These are phyloP conservation scores for Phytophthora hybrid DNA, from an alignment of 352 stramenopile genomes.

Conservation along the genomic window DNA sequence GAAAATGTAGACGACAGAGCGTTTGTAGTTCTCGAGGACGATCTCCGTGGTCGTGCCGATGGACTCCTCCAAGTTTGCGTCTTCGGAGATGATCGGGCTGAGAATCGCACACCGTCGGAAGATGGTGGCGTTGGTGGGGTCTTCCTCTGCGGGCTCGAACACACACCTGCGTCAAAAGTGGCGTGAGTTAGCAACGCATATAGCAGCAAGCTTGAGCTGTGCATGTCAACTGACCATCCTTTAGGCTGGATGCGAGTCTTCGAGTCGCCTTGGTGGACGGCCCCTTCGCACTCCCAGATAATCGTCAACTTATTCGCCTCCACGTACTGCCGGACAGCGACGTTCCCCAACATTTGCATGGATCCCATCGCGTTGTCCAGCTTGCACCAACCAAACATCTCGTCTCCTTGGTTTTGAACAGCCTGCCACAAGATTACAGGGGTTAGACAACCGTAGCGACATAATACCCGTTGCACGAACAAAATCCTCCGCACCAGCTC, in stretches of 20 bases:
- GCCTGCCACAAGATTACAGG: slow-evolving; percentile 23
- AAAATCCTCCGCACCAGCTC: slow-evolving; percentile 36
- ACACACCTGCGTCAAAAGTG: slow-evolving; percentile 37
- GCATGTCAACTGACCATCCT: slow-evolving; percentile 47
- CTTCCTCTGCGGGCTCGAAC: slow-evolving; percentile 47
- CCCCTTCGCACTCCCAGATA: slow-evolving; percentile 57
- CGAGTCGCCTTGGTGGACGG: slow-evolving; percentile 31
- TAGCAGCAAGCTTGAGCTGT: not conserved
- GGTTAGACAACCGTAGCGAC: not conserved
- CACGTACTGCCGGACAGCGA: slow-evolving; percentile 53
- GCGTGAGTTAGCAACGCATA: not conserved
- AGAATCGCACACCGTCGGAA: slow-evolving; percentile 53
- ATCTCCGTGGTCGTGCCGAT: slow-evolving; percentile 49
- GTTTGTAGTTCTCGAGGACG: slow-evolving; percentile 46
- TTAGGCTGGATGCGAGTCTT: slow-evolving; percentile 50
- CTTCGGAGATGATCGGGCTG: slow-evolving; percentile 38
- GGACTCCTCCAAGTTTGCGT: slow-evolving; percentile 39
- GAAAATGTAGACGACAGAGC: slow-evolving; percentile 44
- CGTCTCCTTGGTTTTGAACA: slow-evolving; percentile 47
- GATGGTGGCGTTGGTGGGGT: slow-evolving; percentile 43
- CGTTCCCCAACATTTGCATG: slow-evolving; percentile 45
- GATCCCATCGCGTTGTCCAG: slow-evolving; percentile 42
- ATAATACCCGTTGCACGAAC: not conserved
- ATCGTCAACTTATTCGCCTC: slow-evolving; percentile 51
- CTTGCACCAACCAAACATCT: slow-evolving; percentile 55